Conservation (phyloP, 176 grass and related monocot species). For the Typha latifolia region DNA sequence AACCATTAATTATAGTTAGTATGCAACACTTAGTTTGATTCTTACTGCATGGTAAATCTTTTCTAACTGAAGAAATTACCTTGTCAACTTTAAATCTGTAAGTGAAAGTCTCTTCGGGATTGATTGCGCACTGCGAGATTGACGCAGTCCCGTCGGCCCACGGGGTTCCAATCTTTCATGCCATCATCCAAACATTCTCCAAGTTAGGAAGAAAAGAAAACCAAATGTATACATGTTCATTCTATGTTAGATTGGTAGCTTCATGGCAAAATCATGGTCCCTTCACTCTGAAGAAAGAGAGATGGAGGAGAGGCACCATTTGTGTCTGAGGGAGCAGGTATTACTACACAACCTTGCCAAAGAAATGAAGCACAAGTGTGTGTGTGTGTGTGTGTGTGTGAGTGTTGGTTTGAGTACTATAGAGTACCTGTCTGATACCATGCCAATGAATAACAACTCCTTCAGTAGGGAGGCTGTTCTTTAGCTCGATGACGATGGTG, state of each 20-base stretch:
- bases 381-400: too few species aligned
- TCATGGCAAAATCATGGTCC: too few species aligned
- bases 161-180: conserved; percentile 57
- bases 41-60: too few species aligned
- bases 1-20: neutral
- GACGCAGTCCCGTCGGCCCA: conserved; percentile 82
- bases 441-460: conserved; percentile 93
- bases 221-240: neutral
- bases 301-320: too few species aligned
- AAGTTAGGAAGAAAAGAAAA: too few species aligned
- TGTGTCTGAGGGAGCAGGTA: too few species aligned
- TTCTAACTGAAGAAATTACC: conserved; percentile 16
- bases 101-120: conserved; percentile 66
- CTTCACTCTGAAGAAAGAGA: neutral
- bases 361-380: too few species aligned
- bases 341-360: too few species aligned
- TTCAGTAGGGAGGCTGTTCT: conserved; percentile 63
- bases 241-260: neutral
- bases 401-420: too few species aligned
- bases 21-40: too few species aligned
- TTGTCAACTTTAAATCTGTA: conserved; percentile 61
- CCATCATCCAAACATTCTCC: neutral
- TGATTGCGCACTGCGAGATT: conserved; percentile 87
- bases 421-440: conserved; percentile 61
- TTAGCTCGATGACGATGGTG: conserved; percentile 54